Base-by-base conservation (phyloP, 176 grass and related monocot genomes). In the Oryza brachyantha region DNA sequence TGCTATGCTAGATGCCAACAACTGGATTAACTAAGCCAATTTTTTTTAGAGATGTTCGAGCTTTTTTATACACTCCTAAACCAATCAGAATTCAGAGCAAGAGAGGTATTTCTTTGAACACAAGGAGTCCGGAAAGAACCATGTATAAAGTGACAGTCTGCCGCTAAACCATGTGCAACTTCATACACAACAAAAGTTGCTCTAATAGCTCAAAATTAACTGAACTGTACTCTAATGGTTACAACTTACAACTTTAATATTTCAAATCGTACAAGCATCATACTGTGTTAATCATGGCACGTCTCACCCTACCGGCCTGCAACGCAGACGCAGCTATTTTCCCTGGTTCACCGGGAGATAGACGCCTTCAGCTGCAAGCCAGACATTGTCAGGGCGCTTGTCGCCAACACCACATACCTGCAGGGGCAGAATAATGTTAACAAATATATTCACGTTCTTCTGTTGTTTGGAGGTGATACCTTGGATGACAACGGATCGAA, bases 401-500 rank as follows among this genome's bases (percentile, higher is more conserved):
- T 92, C 89, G 0, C 86, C 74, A 43, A 97, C 87, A 52, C 91
- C 94, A 25, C 94, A 97, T 32, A 97, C 89, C 94, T 97, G 82
- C 45, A 61, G 25, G 45, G 78, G 45, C n/a, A 83, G 37, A 58
- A 81, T 68, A 66, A 48, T 66, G 21, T 81, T 84, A 19, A 40
- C 8, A 36, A 66, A 78, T 2, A 5, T 75, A 27, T 29, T 16
- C 28, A 28, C 9, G 35, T 17, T 70, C 65, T 69, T 40, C 8
- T 19, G 50, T 73, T 40, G 31, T 83, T 38, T 64, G 55, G 27
- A 58, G 12, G 86, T 32, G 13, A 42, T 26, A 62, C 24, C 64
- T 34, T 64, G 39, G 40, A 41, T 43, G 75, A 41, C 28, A 60
- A 29, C 22, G 59, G 70, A 70, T 41, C 34, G 9, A 60, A 81